A percentile compares a stretch with the other conserved stretches of the same genome.
Conservation (phyloP, 768 basidiomycete genomes). For the Boletus speciosus region DNA sequence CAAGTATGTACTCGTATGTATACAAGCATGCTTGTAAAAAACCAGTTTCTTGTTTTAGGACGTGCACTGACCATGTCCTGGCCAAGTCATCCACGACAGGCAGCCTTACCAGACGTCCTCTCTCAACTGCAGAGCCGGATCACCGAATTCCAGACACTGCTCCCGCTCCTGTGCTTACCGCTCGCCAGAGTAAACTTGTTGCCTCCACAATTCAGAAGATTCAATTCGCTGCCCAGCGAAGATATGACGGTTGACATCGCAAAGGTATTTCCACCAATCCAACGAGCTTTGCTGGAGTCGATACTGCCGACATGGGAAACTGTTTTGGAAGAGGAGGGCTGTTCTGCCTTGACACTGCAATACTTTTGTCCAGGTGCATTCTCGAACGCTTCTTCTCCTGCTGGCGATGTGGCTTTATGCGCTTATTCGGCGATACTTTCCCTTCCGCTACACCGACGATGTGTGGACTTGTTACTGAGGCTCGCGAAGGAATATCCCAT, state of each 20-base stretch:
- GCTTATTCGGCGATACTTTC: conserved; percentile 67
- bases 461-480: conserved; percentile 50
- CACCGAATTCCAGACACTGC: conserved; percentile 47
- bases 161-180: conserved; percentile 55
- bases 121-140: conserved; percentile 45
- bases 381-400: conserved; percentile 44
- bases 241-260: conserved; percentile 19
- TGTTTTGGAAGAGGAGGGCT: conserved; percentile 46
- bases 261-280: conserved; percentile 51
- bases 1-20: neutral
- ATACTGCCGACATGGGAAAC: conserved; percentile 69
- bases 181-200: conserved; percentile 56
- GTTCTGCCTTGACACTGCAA: conserved; percentile 49
- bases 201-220: conserved; percentile 50
- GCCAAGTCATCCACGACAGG: conserved; percentile 1
- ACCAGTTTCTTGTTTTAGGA: neutral
- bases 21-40: too few species aligned
- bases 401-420: conserved; percentile 51
- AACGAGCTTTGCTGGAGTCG: conserved; percentile 58
- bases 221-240: conserved; percentile 37
- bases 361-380: conserved; percentile 74
- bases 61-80: conserved; percentile 6
- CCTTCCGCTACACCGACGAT: conserved; percentile 44
- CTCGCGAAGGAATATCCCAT: conserved; percentile 64
- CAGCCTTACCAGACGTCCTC: conserved; percentile 36